Evolutionary conservation across 2,329 filamentous ascomycete species (phyloP), one percentile per base, ranked within the genome.

Genomic region (Sarocladiaceae sp.): DNA sequence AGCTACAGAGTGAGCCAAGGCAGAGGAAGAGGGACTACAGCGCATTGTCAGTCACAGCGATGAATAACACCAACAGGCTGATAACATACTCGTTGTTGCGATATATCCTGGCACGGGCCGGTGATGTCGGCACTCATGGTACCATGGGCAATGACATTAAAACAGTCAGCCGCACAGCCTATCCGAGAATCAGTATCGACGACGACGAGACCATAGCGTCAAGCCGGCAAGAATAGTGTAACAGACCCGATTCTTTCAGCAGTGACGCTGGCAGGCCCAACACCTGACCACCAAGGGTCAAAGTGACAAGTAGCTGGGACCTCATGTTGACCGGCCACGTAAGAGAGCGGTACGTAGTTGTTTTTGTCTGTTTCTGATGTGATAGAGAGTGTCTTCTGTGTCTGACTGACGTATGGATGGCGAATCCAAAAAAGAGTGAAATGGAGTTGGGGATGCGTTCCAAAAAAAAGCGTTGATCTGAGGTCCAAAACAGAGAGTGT

Each of bases 381-480:
- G 45, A 52, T 50, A 48, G 29, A 29, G 37, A 41, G 37, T 41
- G 37, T 18, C 37, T 41, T 18, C n/a, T 16, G 10, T 41, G 23
- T 9, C 19, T n/a, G n/a, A n/a, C n/a, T 31, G 52, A 46, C 11
- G 21, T 41, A 41, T 29, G 37, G 37, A 41, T 41, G n/a, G 37
- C 15, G 47, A 44, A 27, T 24, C 23, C 58, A 62, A 65, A 60
- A 60, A 58, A 42, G 58, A 51, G 51, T 32, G 46, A 50, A 50
- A 53, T 51, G 31, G 44, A 43, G 45, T 48, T 56, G n/a, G n/a
- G n/a, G n/a, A n/a, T n/a, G n/a, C n/a, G n/a, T n/a, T 49, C 53
- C 50, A 54, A 49, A 55, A 51, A 50, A 51, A 47, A 47, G 53
- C 48, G 51, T 49, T 51, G 50, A 54, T 50, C 21, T 50, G 53